Percentiles rank a stretch among this genome's conserved stretches.
Conservation (phyloP, 176 grass and related monocot species). For the Carex parvula region DNA sequence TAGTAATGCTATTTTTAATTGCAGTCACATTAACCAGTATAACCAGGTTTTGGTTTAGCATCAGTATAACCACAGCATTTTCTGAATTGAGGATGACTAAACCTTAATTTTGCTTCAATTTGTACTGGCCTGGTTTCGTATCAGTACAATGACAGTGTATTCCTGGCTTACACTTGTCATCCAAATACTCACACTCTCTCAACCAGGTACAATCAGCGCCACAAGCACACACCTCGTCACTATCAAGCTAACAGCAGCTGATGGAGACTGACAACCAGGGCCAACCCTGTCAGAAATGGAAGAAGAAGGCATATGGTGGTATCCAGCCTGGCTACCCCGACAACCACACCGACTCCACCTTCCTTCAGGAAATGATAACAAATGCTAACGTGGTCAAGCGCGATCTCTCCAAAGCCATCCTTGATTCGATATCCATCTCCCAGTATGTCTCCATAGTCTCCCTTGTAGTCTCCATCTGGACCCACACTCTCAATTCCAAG, state of each 20-base stretch:
- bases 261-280: slow-evolving; percentile 42
- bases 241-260: not conserved
- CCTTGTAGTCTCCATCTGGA: slow-evolving; percentile 81
- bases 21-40: not conserved
- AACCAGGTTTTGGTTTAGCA: not conserved
- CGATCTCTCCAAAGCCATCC: slow-evolving; percentile 60
- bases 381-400: slow-evolving; percentile 97
- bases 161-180: not conserved
- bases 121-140: not conserved
- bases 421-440: slow-evolving; percentile 76
- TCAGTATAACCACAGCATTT: not conserved
- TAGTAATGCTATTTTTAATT: not conserved
- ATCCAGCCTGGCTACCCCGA: slow-evolving; percentile 73
- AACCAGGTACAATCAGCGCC: slow-evolving; percentile 1
- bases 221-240: not conserved
- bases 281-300: slow-evolving; percentile 50
- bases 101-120: not conserved
- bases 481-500: slow-evolving; percentile 56
- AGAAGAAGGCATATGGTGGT: slow-evolving; percentile 86
- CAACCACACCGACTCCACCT: slow-evolving; percentile 68
- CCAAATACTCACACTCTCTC: not conserved
- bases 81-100: not conserved
- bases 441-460: slow-evolving; percentile 78
- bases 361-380: slow-evolving; percentile 96
- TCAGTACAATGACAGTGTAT: not conserved